phyloP scores from a whole-genome alignment of 495 filamentous ascomycete genomes.

The Podospora anserina region DNA sequence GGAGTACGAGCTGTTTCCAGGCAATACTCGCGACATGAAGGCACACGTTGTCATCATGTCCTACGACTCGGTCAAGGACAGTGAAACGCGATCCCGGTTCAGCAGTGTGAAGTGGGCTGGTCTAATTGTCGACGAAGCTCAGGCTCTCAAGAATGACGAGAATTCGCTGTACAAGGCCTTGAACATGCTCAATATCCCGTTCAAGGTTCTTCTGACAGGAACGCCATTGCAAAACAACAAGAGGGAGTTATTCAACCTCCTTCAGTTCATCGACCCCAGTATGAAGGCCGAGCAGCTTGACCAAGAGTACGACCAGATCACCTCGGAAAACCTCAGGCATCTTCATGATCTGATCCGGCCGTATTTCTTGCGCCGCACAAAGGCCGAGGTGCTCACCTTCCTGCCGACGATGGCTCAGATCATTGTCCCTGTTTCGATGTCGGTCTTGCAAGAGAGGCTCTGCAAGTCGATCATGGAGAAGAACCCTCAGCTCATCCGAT shows the following conservation, averaged over 20 bases:
- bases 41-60: constrained; percentile 94
- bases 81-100: constrained; percentile 61
- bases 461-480: constrained; percentile 91
- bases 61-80: constrained; percentile 78
- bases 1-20: constrained; percentile 79
- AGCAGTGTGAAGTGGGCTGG: constrained; percentile 74
- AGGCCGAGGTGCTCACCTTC: constrained; percentile 82
- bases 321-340: constrained; percentile 71
- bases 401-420: constrained; percentile 90
- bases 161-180: constrained; percentile 76
- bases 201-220: constrained; percentile 79
- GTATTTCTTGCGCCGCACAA: constrained; percentile 71
- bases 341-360: constrained; percentile 84
- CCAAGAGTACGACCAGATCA: constrained; percentile 66
- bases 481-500: constrained; percentile 82
- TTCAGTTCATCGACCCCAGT: constrained; percentile 79
- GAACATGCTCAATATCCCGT: constrained; percentile 65
- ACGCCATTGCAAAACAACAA: constrained; percentile 96
- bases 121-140: constrained; percentile 92
- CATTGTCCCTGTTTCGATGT: constrained; percentile 92
- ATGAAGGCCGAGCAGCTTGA: constrained; percentile 72
- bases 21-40: constrained; percentile 53
- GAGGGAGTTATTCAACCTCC: constrained; percentile 87
- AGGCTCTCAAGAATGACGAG: constrained; percentile 91
- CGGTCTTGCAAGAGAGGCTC: constrained; percentile 83